Base-by-base conservation (phyloP, 2,329 filamentous ascomycete genomes). In the Paraphaeosphaeria sporulosa region DNA sequence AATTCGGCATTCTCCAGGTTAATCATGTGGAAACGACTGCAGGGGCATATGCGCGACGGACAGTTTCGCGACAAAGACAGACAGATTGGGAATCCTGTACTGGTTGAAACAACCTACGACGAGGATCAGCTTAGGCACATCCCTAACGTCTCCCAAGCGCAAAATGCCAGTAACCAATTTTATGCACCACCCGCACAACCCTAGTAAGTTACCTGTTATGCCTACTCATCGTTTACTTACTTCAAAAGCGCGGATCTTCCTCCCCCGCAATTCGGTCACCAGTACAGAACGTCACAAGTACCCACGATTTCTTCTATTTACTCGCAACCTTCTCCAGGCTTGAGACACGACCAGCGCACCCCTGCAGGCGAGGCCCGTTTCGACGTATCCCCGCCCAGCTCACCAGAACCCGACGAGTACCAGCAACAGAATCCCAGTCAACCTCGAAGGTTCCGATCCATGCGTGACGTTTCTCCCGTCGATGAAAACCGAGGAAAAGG, bases 221-320 rank as follows among this genome's bases (percentile, higher is more conserved):
- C 43, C 9, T 17, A 15, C 42, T 38, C n/a, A 43, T 38, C 55
- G 52, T 46, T 61, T 40, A 62, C 50, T 49, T 52, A 68, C 55
- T 13, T 55, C 36, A 42, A 25, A 21, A 66, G 60, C 59, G 69
- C 72, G 51, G 57, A 65, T 43, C 63, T 68, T 27, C 65, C 71
- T 17, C 65, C 71, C n/a, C 70, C 69, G 15, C 59, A 64, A 25
- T 66, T 70, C 49, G 61, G 65, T 46, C 65, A 64, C 42, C 61
- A 69, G 43, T 70, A 71, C 40, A 68, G 66, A 55, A 61, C 62
- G 2, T 74, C 74, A 9, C 68, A 72, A 59, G 67, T 69, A 9
- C 70, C 71, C 8, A 74, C 74, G 40, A 68, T 71, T 23, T 89
- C 88, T 34, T 90, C 89, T 17, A 66, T 88, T 49, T 90, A 90